Evolutionary conservation across 768 basidiomycete species (phyloP).

Genomic region (Amanita thiersii): DNA sequence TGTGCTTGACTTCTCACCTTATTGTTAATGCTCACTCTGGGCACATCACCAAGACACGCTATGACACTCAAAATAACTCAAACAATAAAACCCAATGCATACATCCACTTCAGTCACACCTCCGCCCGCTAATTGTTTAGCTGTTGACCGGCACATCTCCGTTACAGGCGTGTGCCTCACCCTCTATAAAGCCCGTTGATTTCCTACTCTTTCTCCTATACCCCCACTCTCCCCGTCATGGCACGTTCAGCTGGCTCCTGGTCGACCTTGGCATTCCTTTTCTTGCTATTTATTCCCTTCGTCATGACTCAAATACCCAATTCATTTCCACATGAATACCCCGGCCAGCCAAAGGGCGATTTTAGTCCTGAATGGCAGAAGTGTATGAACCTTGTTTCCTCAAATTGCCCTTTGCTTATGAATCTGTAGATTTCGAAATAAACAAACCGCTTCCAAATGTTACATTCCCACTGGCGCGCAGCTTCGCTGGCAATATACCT

Average conservation of each 20-base stretch:
- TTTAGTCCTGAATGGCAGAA: slow-evolving; percentile 54
- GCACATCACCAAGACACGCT: too few species aligned
- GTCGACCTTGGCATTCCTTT: slow-evolving; percentile 10
- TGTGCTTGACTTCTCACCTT: too few species aligned
- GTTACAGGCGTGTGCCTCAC: background rate
- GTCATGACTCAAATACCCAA: slow-evolving; percentile 25
- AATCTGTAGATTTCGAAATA: slow-evolving; percentile 48
- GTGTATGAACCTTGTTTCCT: slow-evolving; percentile 32
- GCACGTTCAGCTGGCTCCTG: slow-evolving; percentile 8
- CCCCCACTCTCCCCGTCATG: slow-evolving; percentile 13
- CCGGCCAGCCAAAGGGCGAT: slow-evolving; percentile 35
- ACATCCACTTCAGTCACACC: too few species aligned
- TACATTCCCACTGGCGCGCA: slow-evolving; percentile 43
- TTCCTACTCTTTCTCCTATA: background rate
- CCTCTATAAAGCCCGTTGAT: background rate
- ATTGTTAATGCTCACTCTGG: too few species aligned
- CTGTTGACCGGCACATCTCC: background rate
- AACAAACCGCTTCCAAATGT: slow-evolving; percentile 49
- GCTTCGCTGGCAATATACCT: slow-evolving; percentile 57
- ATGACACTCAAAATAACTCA: too few species aligned
- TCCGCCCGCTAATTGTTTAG: too few species aligned
- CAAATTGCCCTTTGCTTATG: background rate
- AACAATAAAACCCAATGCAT: background rate
- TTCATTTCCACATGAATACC: slow-evolving; percentile 39
- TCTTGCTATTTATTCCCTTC: slow-evolving; percentile 16